Evolutionary conservation across 768 basidiomycete genomes (phyloP).

Genomic region (Leccinum longicurvipes): DNA sequence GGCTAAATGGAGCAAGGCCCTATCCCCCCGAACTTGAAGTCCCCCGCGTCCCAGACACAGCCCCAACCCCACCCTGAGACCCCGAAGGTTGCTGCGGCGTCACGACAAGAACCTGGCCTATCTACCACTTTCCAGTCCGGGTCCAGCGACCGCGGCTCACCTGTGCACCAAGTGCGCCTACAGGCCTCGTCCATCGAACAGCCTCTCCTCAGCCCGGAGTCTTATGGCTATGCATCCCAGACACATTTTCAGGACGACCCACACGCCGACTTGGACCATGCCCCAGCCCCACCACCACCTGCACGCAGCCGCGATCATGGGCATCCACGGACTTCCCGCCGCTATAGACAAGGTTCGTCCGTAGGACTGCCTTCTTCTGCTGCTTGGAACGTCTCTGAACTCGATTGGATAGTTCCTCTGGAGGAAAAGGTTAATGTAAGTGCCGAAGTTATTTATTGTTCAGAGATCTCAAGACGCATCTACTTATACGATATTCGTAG

Average conservation of each 20-base stretch:
- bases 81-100: neutral
- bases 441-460: neutral
- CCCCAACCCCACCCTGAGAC: neutral
- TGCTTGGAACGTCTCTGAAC: slow-evolving; percentile 1
- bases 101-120: slow-evolving; percentile 5
- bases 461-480: neutral
- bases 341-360: neutral
- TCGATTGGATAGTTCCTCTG: slow-evolving; percentile 26
- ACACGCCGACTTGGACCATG: slow-evolving; percentile 5
- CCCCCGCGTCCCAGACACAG: neutral
- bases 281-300: slow-evolving; percentile 5
- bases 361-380: neutral
- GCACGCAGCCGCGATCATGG: slow-evolving; percentile 18
- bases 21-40: neutral
- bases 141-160: neutral
- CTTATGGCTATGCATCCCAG: slow-evolving; percentile 1
- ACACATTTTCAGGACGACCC: slow-evolving; percentile 1
- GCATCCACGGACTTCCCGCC: slow-evolving; percentile 14
- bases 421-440: neutral
- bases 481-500: neutral
- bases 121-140: neutral
- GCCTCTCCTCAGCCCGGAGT: slow-evolving; percentile 3
- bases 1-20: neutral
- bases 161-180: neutral
- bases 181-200: slow-evolving; percentile 6